Percentiles rank a stretch among this genome's conserved stretches.
Conservation (phyloP, 768 basidiomycete species). For the Astraeus odoratus region DNA sequence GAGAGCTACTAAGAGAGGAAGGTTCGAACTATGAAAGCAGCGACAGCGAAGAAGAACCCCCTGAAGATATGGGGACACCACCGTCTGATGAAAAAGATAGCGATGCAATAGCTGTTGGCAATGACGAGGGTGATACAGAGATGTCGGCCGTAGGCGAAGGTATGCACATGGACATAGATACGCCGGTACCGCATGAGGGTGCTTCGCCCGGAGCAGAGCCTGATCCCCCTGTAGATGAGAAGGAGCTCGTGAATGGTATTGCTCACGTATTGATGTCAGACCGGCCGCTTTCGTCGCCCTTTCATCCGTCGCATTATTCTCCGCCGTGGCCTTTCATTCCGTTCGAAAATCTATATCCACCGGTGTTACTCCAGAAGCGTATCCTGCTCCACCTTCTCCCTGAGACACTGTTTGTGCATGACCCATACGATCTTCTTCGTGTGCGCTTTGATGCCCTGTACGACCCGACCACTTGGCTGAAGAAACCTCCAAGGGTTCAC, state of each 20-base stretch:
- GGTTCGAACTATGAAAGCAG: neutral
- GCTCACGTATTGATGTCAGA: conserved; percentile 1
- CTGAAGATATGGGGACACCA: neutral
- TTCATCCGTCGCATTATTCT: conserved; percentile 32
- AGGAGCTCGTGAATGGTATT: neutral
- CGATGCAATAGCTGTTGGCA: neutral
- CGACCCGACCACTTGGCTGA: conserved; percentile 18
- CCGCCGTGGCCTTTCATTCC: conserved; percentile 36
- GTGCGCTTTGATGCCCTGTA: conserved; percentile 3
- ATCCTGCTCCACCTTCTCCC: conserved; percentile 33
- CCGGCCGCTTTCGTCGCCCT: conserved; percentile 19
- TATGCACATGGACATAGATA: neutral
- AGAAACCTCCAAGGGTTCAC: conserved; percentile 25
- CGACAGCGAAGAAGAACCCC: neutral
- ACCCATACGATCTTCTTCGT: conserved; percentile 32
- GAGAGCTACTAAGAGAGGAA: neutral
- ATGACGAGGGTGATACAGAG: neutral
- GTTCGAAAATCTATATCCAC: conserved; percentile 20
- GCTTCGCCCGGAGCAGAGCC: too few species aligned
- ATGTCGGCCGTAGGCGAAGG: too few species aligned
- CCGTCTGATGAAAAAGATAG: neutral
- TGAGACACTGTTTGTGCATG: conserved; percentile 36
- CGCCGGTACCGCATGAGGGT: neutral
- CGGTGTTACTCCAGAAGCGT: conserved; percentile 25
- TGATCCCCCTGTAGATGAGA: neutral